Evolutionary conservation across 805 yeast species (phyloP).

Genomic region (Ogataea ramenticola): DNA sequence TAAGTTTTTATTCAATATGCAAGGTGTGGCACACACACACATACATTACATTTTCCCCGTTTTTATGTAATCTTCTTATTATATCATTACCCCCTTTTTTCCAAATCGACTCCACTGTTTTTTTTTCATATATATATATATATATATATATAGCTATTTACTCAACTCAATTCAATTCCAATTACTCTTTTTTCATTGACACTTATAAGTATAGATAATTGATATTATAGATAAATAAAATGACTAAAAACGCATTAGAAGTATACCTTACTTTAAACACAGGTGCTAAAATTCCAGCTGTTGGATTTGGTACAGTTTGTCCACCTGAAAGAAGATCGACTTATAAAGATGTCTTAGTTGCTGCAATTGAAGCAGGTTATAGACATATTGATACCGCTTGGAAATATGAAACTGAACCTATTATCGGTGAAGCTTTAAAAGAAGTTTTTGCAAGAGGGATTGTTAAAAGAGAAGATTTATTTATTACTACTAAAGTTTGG

Average conservation of each 20-base stretch:
- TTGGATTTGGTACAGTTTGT: slow-evolving; percentile 63
- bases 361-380: slow-evolving; percentile 34
- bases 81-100: no score
- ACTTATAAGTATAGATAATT: no score
- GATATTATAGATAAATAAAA: no score
- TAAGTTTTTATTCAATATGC: no score
- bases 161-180: no score
- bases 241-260: neutral
- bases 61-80: no score
- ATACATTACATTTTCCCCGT: no score
- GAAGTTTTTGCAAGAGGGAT: slow-evolving; percentile 38
- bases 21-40: no score
- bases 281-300: slow-evolving; percentile 55
- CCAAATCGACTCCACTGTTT: no score
- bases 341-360: slow-evolving; percentile 15
- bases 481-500: slow-evolving; percentile 71
- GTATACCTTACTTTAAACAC: slow-evolving; percentile 42
- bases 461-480: slow-evolving; percentile 46
- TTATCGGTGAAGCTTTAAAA: slow-evolving; percentile 39
- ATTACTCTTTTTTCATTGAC: no score
- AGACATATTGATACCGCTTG: slow-evolving; percentile 49
- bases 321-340: slow-evolving; percentile 4
- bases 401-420: slow-evolving; percentile 37
- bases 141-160: no score
- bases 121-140: no score